Evolutionary conservation across 371 early-diverging fungal genomes (phyloP).

Genomic region (Mortierella sp.): DNA sequence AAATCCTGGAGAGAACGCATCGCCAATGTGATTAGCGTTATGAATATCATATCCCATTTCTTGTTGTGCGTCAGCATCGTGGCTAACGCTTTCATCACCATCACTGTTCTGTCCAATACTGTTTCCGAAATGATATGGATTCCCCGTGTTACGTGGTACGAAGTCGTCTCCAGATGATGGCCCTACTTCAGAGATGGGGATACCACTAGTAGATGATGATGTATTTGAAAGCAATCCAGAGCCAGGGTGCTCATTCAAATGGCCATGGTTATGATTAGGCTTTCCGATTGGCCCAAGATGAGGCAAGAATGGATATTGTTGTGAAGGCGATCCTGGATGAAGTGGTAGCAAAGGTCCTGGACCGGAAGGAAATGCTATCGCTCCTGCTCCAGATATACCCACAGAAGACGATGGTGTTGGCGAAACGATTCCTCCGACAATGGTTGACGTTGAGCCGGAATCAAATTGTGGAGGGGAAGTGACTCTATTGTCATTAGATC

Average conservation of each 20-base stretch:
- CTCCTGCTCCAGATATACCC: background rate
- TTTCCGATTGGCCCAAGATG: constrained; percentile 43
- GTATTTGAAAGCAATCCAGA: background rate
- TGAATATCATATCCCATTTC: background rate
- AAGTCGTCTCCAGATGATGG: constrained; percentile 10
- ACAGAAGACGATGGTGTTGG: constrained; percentile 4
- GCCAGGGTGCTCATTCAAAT: constrained; percentile 7
- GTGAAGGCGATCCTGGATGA: constrained; percentile 23
- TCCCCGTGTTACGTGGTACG: constrained; percentile 3
- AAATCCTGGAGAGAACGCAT: constrained; percentile 26
- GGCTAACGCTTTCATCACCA: background rate
- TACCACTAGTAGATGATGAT: background rate
- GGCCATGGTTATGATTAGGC: constrained; percentile 11
- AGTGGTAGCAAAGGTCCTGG: background rate
- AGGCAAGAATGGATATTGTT: constrained; percentile 35
- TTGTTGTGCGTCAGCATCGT: background rate
- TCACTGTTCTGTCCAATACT: constrained; percentile 3
- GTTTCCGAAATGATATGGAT: constrained; percentile 23
- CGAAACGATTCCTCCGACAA: background rate
- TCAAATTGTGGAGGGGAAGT: constrained; percentile 29
- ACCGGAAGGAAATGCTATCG: background rate
- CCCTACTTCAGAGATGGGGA: constrained; percentile 1
- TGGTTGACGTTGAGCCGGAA: constrained; percentile 1
- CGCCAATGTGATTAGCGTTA: background rate
- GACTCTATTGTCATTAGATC: background rate